A percentile compares a stretch with the other conserved stretches of the same genome.
phyloP scores from a whole-genome alignment of 148 eudicot species.

The Salicornia ramosissima region DNA sequence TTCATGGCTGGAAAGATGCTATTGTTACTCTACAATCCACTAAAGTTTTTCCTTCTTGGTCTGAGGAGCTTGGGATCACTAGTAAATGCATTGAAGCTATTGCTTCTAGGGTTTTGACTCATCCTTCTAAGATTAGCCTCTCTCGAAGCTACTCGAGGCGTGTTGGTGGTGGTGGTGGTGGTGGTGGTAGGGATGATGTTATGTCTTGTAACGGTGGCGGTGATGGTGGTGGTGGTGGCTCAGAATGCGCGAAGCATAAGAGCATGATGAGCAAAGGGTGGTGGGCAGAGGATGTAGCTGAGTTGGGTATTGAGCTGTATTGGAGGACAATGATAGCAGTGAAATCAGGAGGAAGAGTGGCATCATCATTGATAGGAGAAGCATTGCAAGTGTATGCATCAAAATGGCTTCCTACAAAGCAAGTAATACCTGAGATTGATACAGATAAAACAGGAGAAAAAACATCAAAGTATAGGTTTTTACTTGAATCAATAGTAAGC shows the following conservation, averaged over 20 bases:
- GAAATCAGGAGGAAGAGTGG: constrained; percentile 59
- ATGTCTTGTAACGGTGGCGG: constrained; percentile 38
- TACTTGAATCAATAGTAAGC: constrained; percentile 75
- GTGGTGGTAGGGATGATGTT: constrained; percentile 33
- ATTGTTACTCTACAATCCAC: constrained; percentile 62
- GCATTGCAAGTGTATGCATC: constrained; percentile 72
- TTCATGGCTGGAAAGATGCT: constrained; percentile 86
- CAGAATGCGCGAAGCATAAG: constrained; percentile 29
- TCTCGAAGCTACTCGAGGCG: constrained; percentile 43
- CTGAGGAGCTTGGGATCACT: constrained; percentile 69
- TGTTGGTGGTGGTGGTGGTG: not conserved
- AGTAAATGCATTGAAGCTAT: constrained; percentile 69
- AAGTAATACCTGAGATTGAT: constrained; percentile 31
- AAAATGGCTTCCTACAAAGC: constrained; percentile 58
- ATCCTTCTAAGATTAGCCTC: constrained; percentile 45
- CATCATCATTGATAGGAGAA: constrained; percentile 55
- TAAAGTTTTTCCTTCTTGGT: constrained; percentile 48
- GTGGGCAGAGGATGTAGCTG: constrained; percentile 87
- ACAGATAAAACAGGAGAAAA: constrained; percentile 29
- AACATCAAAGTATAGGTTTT: constrained; percentile 33
- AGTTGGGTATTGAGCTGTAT: constrained; percentile 62
- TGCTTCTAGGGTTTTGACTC: constrained; percentile 46
- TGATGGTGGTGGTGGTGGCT: constrained; percentile 29
- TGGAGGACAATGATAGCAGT: constrained; percentile 77
- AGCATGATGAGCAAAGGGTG: constrained; percentile 41